A percentile compares a stretch with the other conserved stretches of the same genome.
Evolutionary conservation across 805 yeast genomes (phyloP).

Genomic region (Schwanniomyces vanrijiae): DNA sequence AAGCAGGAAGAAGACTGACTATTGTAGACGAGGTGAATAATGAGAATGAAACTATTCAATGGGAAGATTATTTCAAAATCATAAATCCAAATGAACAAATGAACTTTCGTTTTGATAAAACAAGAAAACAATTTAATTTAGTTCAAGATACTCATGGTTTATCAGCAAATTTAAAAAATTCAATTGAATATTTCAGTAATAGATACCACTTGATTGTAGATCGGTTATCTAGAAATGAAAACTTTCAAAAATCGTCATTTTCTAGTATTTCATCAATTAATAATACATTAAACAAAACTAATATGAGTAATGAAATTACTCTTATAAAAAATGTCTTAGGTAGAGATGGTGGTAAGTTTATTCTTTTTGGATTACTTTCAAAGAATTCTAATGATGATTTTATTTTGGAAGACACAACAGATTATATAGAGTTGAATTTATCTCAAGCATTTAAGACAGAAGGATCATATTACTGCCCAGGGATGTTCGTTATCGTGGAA

Average conservation of each 20-base stretch:
- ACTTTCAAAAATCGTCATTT: conserved; percentile 57
- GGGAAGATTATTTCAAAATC: conserved; percentile 72
- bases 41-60: conserved; percentile 42
- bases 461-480: conserved; percentile 68
- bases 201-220: conserved; percentile 68
- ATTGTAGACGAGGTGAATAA: conserved; percentile 13
- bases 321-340: conserved; percentile 84
- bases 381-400: conserved; percentile 64
- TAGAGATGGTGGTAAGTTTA: conserved; percentile 71
- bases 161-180: conserved; percentile 16
- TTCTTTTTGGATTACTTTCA: conserved; percentile 74
- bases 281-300: conserved; percentile 15
- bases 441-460: conserved; percentile 59
- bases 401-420: conserved; percentile 80
- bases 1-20: conserved; percentile 19
- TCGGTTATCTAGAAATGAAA: conserved; percentile 71
- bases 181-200: conserved; percentile 44
- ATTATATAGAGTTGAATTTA: conserved; percentile 65
- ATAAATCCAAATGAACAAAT: conserved; percentile 69
- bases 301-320: conserved; percentile 47
- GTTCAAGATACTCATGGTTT: conserved; percentile 9
- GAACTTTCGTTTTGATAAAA: conserved; percentile 57
- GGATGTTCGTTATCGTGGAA: conserved; percentile 77
- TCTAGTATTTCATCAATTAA: conserved; percentile 45
- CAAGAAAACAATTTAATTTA: conserved; percentile 60